Evolutionary conservation across 2,329 filamentous ascomycete species (phyloP), one percentile per base, ranked within the genome.

Genomic region (Xylaria sp.): DNA sequence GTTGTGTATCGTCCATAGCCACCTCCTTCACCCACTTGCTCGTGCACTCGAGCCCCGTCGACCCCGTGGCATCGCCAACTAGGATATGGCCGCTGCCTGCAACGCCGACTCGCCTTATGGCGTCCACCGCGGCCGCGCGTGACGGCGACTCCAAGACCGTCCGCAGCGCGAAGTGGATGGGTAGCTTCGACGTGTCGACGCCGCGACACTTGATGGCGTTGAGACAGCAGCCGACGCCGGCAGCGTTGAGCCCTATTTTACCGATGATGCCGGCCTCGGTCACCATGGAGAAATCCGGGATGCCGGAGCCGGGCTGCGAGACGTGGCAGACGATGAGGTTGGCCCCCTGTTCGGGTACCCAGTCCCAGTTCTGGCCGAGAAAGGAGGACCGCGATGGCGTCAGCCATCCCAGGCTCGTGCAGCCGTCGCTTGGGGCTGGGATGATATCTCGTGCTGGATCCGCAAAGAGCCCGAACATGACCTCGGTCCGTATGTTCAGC

Each of bases 241-340:
- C 74, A 17, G 79, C 80, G 73, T 92, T 92, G 71, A 91, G 81
- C 0, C 89, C 89, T 24, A 91, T 90, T 76, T 92, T 92, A 14
- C 88, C 89, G 39, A 91, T 84, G 24, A 90, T 83, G 14, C 88
- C 88, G 0, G 84, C 82, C 59, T 90, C 88, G 0, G 87, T 89
- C 24, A 89, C 80, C 80, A 87, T 88, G 17, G 83, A 77, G 65
- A 89, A 83, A 1, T 79, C 79, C 0, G 86, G 86, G 30, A 76
- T 69, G 2, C 63, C 72, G 32, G 83, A 83, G 6, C 69, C 73
- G 0, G 74, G 69, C 56, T 84, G 82, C 0, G 76, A 74, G 57
- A 88, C 84, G 45, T 81, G 81, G 19, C 83, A 81, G 36, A 84
- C 72, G 55, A 88, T 75, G 0, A 88, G 78, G 69, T 88, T 87